Evolutionary conservation across 257 asterid species (phyloP).

Genomic region (Vinca minor): DNA sequence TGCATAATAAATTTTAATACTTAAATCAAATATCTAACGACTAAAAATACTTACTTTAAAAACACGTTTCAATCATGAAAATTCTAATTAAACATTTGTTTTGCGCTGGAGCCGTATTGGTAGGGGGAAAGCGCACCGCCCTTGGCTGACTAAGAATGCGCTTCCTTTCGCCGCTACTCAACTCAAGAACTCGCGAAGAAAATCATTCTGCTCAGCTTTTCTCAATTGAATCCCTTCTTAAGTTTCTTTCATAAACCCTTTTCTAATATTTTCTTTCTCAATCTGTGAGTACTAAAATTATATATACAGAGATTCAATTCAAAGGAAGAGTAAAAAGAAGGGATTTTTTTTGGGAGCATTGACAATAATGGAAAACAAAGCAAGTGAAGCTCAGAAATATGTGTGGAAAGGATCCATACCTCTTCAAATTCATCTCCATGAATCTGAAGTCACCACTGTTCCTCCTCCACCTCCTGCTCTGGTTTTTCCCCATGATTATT

Average conservation of each 20-base stretch:
- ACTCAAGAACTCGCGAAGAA: too few relatives aligned
- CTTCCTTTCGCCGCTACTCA: too few relatives aligned
- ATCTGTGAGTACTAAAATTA: neutral
- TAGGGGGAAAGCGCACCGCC: too few relatives aligned
- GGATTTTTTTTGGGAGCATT: neutral
- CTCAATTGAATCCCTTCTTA: neutral
- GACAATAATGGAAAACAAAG: constrained; percentile 23
- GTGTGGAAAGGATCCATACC: constrained; percentile 94
- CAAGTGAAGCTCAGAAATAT: constrained; percentile 63
- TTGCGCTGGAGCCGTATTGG: too few relatives aligned
- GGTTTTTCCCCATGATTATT: constrained; percentile 28
- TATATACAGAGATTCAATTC: neutral
- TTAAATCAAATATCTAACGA: too few relatives aligned
- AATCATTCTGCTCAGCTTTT: neutral
- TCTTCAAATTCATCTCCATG: constrained; percentile 95
- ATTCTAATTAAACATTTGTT: too few relatives aligned
- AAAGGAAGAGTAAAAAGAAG: neutral
- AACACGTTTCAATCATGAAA: too few relatives aligned
- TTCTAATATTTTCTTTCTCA: neutral
- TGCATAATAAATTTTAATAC: too few relatives aligned
- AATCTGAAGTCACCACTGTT: constrained; percentile 89
- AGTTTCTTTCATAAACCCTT: neutral
- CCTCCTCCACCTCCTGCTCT: constrained; percentile 90
- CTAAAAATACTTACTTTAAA: too few relatives aligned
- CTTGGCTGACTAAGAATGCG: too few relatives aligned